Percentiles rank a stretch among this genome's conserved stretches.
Evolutionary conservation across 345 rosid species (phyloP).

Genomic region (Eucalyptus leucophloia): DNA sequence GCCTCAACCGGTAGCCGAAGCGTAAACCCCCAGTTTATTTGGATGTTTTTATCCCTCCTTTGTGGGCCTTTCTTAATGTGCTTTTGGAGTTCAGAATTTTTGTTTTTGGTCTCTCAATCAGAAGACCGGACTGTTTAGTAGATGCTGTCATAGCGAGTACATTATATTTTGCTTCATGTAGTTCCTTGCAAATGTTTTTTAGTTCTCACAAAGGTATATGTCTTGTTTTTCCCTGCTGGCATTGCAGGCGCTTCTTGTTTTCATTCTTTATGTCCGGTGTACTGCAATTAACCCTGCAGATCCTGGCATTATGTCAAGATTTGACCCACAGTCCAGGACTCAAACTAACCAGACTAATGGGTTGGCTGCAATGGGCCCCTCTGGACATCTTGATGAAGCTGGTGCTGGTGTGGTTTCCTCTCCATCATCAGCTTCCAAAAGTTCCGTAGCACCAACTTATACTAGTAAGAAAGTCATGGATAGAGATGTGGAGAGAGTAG

Average conservation of each 20-base stretch:
- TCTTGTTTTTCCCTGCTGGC: neutral
- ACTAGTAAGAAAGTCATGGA: constrained; percentile 59
- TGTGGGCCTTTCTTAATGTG: neutral
- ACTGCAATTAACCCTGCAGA: constrained; percentile 99
- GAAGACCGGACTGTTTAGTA: neutral
- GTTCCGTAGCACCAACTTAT: constrained; percentile 50
- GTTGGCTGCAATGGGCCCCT: constrained; percentile 24
- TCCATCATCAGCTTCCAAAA: constrained; percentile 70
- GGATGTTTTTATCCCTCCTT: neutral
- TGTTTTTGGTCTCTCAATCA: neutral
- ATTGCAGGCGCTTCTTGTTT: constrained; percentile 80
- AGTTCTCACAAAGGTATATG: neutral
- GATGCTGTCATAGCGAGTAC: neutral
- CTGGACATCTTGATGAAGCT: constrained; percentile 40
- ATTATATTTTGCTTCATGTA: neutral
- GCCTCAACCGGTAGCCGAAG: too few species aligned
- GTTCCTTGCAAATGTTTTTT: neutral
- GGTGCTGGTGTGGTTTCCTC: constrained; percentile 53
- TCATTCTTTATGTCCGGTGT: constrained; percentile 88
- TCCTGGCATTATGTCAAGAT: constrained; percentile 92
- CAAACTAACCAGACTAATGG: constrained; percentile 18
- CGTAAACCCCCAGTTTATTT: neutral
- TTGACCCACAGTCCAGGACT: constrained; percentile 14
- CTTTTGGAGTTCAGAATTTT: neutral
- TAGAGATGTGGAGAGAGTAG: constrained; percentile 31